phyloP scores from a whole-genome alignment of 768 basidiomycete genomes.

The Mycena capillaripes region DNA sequence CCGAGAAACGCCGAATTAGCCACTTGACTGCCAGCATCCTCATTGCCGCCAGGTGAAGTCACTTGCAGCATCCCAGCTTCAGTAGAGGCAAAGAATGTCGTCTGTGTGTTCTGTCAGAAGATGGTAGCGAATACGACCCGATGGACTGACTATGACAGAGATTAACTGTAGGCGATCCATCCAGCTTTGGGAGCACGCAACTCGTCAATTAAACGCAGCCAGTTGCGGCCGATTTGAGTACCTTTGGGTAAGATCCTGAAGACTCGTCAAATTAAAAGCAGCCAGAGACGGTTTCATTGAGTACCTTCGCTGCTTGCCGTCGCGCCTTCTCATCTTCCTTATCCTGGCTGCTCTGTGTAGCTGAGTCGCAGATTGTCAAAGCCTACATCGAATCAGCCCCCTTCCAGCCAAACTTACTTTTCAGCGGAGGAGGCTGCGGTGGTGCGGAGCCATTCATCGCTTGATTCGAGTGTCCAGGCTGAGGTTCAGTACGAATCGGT shows the following conservation, averaged over 20 bases:
- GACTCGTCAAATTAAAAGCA: no score
- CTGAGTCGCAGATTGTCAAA: background rate
- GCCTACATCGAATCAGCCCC: background rate
- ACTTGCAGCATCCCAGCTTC: conserved; percentile 66
- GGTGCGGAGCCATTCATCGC: background rate
- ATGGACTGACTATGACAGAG: conserved; percentile 63
- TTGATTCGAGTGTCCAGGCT: background rate
- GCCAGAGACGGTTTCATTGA: no score
- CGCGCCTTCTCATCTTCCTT: conserved; percentile 60
- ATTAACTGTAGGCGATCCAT: conserved; percentile 74
- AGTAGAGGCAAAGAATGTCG: conserved; percentile 73
- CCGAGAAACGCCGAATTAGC: conserved; percentile 64
- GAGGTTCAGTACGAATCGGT: background rate
- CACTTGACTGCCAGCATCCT: conserved; percentile 44
- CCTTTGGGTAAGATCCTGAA: no score
- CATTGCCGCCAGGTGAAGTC: conserved; percentile 52
- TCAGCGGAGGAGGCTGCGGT: background rate
- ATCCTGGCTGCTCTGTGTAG: conserved; percentile 51
- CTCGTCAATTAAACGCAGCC: no score
- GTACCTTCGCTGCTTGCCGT: conserved; percentile 60
- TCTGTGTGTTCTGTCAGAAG: conserved; percentile 49
- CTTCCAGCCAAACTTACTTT: background rate
- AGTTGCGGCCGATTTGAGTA: no score
- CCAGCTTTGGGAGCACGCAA: conserved; percentile 77
- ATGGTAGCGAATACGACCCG: conserved; percentile 20